Percentiles rank a stretch among this genome's conserved stretches.
phyloP scores from a whole-genome alignment of 768 basidiomycete genomes.

The Tylopilus sp. region DNA sequence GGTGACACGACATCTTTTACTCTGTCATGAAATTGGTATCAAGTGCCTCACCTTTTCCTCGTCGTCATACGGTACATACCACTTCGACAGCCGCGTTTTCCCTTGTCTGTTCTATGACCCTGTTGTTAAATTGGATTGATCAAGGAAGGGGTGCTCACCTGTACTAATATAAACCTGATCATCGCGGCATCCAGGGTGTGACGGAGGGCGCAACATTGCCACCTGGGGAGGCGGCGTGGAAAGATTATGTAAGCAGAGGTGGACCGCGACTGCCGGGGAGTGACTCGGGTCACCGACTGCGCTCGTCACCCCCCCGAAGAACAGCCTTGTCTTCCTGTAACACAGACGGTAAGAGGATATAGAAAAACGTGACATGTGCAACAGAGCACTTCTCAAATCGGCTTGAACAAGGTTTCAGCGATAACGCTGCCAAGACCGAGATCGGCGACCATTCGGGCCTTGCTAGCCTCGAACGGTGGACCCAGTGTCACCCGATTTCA shows the following conservation, averaged over 20 bases:
- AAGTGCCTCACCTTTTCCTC: constrained; percentile 81
- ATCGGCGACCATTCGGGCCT: too few species aligned
- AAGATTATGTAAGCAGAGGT: background rate
- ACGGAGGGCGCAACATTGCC: too few species aligned
- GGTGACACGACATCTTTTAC: too few species aligned
- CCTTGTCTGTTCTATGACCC: constrained; percentile 86
- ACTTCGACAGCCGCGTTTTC: constrained; percentile 95
- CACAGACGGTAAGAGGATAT: too few species aligned
- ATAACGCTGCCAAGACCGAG: background rate
- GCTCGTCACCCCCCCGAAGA: too few species aligned
- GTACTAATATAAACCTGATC: constrained; percentile 98
- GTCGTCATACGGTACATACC: constrained; percentile 99
- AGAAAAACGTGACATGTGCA: background rate
- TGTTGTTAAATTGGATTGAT: background rate
- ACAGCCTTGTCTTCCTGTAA: too few species aligned
- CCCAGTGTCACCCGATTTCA: too few species aligned
- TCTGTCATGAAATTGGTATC: constrained; percentile 1
- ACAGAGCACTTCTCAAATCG: background rate
- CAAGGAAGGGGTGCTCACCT: constrained; percentile 45
- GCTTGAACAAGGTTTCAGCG: too few species aligned
- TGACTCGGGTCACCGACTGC: too few species aligned
- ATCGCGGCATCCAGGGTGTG: constrained; percentile 41
- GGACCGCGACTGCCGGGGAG: too few species aligned
- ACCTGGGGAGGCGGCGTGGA: background rate
- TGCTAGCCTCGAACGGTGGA: too few species aligned